A percentile compares a stretch with the other conserved stretches of the same genome.
Evolutionary conservation across 345 rosid genomes (phyloP).

Genomic region (Microthlaspi erraticum): DNA sequence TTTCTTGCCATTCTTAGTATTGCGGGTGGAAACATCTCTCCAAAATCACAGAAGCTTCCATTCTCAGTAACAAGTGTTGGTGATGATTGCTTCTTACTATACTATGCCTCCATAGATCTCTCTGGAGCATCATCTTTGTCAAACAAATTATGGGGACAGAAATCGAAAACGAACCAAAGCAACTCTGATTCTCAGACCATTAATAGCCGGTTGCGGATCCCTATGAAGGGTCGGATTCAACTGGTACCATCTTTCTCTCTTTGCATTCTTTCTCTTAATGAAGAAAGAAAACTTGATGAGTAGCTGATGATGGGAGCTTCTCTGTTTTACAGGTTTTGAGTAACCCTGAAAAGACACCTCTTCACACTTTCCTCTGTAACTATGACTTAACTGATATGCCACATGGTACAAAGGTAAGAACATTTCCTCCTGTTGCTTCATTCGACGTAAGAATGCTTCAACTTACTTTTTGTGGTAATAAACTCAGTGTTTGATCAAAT

Average conservation of each 20-base stretch:
- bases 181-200: conserved; percentile 62
- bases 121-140: conserved; percentile 55
- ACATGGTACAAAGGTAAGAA: conserved; percentile 53
- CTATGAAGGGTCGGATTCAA: conserved; percentile 90
- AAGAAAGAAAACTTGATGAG: not conserved
- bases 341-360: conserved; percentile 93
- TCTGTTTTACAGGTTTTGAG: conserved; percentile 67
- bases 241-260: conserved; percentile 54
- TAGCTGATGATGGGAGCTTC: not conserved
- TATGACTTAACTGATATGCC: conserved; percentile 96
- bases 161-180: conserved; percentile 49
- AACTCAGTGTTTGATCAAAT: conserved; percentile 17
- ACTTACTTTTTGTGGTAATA: not conserved
- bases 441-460: not conserved
- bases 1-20: conserved; percentile 83
- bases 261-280: not conserved
- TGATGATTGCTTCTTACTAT: conserved; percentile 77
- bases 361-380: conserved; percentile 88
- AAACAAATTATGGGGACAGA: conserved; percentile 57
- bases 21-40: conserved; percentile 85
- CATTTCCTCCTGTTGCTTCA: not conserved
- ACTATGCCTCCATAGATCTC: conserved; percentile 81
- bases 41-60: conserved; percentile 83
- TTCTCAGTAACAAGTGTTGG: conserved; percentile 85
- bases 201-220: conserved; percentile 68